These are phyloP conservation scores for Lentithecium fluviatile DNA, from an alignment of 495 filamentous ascomycete genomes.

Conservation along the genomic window DNA sequence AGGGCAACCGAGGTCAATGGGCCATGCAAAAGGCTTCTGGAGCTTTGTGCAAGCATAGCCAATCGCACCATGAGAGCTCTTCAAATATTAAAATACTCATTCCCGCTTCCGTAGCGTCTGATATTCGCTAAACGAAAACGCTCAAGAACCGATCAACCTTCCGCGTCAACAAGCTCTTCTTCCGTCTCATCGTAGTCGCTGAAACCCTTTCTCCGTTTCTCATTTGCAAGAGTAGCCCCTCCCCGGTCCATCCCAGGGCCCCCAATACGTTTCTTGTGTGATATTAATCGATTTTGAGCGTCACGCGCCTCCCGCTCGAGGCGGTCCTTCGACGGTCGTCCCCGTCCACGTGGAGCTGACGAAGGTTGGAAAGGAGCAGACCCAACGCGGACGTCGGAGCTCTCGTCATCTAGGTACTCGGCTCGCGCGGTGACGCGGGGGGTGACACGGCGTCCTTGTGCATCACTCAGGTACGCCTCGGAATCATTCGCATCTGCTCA, in stretches of 20 bases:
- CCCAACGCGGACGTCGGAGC: neutral
- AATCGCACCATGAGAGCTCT: too few relatives aligned
- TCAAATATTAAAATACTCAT: too few relatives aligned
- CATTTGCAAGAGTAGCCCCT: slow-evolving; percentile 48
- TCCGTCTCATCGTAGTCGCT: slow-evolving; percentile 49
- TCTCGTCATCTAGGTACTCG: neutral
- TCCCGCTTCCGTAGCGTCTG: too few relatives aligned
- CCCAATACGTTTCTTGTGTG: slow-evolving; percentile 49
- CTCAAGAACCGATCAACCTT: slow-evolving; percentile 15
- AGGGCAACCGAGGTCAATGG: too few relatives aligned
- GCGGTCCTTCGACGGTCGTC: slow-evolving; percentile 44
- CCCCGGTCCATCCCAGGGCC: slow-evolving; percentile 52
- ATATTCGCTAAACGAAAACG: too few relatives aligned
- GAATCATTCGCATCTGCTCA: slow-evolving; percentile 36
- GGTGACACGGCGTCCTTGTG: slow-evolving; percentile 41
- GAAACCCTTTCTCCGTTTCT: slow-evolving; percentile 43
- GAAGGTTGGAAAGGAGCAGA: neutral
- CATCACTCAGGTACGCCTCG: slow-evolving; percentile 43
- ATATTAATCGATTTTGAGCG: slow-evolving; percentile 43
- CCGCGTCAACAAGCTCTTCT: slow-evolving; percentile 41
- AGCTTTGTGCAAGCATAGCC: too few relatives aligned
- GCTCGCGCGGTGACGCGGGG: slow-evolving; percentile 34
- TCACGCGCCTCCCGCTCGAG: slow-evolving; percentile 46
- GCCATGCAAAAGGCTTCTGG: too few relatives aligned
- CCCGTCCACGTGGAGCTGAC: slow-evolving; percentile 34